Percentiles rank a stretch among this genome's conserved stretches.
Conservation (phyloP, 768 basidiomycete genomes). For the Amanita inopinata region DNA sequence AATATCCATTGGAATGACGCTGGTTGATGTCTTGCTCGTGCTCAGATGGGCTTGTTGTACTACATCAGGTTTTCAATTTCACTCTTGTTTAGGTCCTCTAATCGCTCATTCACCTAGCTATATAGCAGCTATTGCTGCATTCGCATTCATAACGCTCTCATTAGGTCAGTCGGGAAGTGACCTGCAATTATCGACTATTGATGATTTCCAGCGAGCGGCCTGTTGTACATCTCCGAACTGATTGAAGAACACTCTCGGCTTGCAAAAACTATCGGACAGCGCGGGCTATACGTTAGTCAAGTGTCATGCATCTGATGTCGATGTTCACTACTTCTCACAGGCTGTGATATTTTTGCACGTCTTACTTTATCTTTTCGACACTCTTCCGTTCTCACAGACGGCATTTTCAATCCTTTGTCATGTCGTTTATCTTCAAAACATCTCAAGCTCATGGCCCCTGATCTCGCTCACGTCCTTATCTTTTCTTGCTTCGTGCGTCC, state of each 20-base stretch:
- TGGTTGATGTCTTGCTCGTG: slow-evolving; percentile 1
- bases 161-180: slow-evolving; percentile 48
- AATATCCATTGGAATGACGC: too few relatives aligned
- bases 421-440: slow-evolving; percentile 86
- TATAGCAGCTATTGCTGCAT: slow-evolving; percentile 64
- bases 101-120: too few relatives aligned
- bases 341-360: slow-evolving; percentile 69
- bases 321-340: slow-evolving; percentile 29
- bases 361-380: slow-evolving; percentile 70
- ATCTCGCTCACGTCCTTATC: slow-evolving; percentile 81
- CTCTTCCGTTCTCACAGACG: slow-evolving; percentile 66
- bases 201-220: slow-evolving; percentile 66
- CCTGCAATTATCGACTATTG: background rate
- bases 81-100: slow-evolving; percentile 2
- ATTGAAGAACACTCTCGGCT: slow-evolving; percentile 87
- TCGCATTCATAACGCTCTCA: slow-evolving; percentile 86
- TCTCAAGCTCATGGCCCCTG: slow-evolving; percentile 82
- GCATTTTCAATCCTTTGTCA: slow-evolving; percentile 80
- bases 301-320: background rate
- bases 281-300: slow-evolving; percentile 66
- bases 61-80: slow-evolving; percentile 43
- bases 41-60: slow-evolving; percentile 43
- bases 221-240: slow-evolving; percentile 88
- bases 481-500: slow-evolving; percentile 77
- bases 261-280: slow-evolving; percentile 76